Evolutionary conservation across 805 yeast species (phyloP), one percentile per base, ranked within the genome.

Genomic region (Kuraishia floccosa): DNA sequence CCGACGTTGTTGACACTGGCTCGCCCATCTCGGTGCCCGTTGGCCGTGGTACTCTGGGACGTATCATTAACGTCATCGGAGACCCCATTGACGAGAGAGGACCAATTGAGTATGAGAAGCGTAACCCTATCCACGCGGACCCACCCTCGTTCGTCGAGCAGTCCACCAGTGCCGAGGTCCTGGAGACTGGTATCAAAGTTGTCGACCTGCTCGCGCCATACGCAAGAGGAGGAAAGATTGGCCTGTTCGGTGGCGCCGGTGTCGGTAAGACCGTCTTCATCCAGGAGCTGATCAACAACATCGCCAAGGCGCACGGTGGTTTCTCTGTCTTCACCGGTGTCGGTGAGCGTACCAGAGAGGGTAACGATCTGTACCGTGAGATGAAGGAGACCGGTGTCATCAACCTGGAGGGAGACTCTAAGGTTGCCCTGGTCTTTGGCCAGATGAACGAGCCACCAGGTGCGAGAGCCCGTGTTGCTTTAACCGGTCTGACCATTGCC

Each of bases 221-320:
- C 75, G 97, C 98, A 62, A 86, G 96, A 84, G 98, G 98, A 84
- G 98, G 98, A 84, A 89, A 89, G 80, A 89, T 89, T 85, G 98
- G 98, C 80, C 79, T 89, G 60, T 89, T 89, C 82, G 98, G 98
- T 76, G 98, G 98, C 89, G 98, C 98, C 67, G 98, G 98, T 89
- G 98, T 89, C 83, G 98, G 98, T 72, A 89, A 89, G 72, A 89
- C 98, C 67, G 98, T 89, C 44, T 89, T 89, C 72, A 89, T 89
- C 71, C 98, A 89, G 76, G 98, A 89, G 74, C 78, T 89, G 73
- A 89, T 89, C 68, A 89, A 91, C 87, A 89, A 89, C 78, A 91
- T 89, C 60, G 98, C 98, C 63, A 91, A 89, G 77, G 97, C 98
- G 58, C 97, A 89, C 68, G 98, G 97, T 85, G 97, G 97, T 82